Evolutionary conservation across 1,139 yeast species (phyloP), one percentile per base, ranked within the genome.

Genomic region (Sugiyamaella paludigena): DNA sequence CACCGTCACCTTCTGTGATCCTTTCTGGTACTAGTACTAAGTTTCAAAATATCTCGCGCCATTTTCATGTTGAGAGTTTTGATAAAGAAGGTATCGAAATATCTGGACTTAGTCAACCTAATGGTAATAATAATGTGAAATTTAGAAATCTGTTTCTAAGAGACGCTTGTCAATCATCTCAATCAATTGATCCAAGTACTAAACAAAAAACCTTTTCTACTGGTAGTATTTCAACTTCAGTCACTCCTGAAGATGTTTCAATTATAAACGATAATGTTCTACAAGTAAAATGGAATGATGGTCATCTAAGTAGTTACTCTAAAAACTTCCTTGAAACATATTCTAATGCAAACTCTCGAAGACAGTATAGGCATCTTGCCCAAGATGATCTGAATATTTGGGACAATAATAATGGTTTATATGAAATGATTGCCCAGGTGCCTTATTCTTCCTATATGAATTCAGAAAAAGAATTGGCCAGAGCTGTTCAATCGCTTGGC

Each of bases 171-270:
- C 64, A 67, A 3, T 70, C 80, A 2, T 60, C 70, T 0, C 65
- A 60, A 11, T 78, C 86, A 1, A 75, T 83, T 4, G 87, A 85
- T 57, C 70, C 73, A 2, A 64, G 67, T 29, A 76, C 88, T 0
- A 75, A 76, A 32, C 94, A 85, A 61, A 85, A 83, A 62, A 64
- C 75, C 29, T 83, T 85, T 65, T 80, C 87, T 8, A 84, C 92
- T 0, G 83, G 80, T 1, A 70, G 76, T 48, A 66, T 78, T 5
- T 59, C 67, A 2, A 40, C 51, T 1, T 55, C 56, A 11, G 43
- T 64, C n/a, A 47, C 48, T 13, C 60, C 71, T 45, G 48, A 54
- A 39, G 62, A 80, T 19, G 43, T 53, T 8, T 60, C 73, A 1
- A 19, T 33, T 19, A 36, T 47, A 59, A 10, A 52, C 54, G 62